Conservation (phyloP, 805 yeast genomes). For the Allodekkera sacchari region DNA sequence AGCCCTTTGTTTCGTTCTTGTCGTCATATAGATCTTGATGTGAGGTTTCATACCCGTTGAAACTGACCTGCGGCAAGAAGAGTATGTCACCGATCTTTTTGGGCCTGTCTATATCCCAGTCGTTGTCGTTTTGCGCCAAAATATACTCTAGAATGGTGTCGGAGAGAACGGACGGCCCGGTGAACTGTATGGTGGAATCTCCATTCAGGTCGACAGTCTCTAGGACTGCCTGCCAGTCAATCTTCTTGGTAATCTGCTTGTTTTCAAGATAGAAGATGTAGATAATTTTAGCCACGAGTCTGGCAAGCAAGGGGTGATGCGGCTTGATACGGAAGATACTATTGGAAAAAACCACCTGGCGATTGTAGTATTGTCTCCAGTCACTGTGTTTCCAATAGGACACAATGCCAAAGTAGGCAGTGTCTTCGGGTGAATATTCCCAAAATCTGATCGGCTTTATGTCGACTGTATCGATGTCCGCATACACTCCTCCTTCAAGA, state of each 20-base stretch:
- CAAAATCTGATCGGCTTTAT: constrained; percentile 35
- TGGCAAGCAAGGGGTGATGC: constrained; percentile 27
- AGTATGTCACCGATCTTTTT: constrained; percentile 22
- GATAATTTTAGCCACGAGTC: constrained; percentile 24
- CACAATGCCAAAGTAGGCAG: constrained; percentile 14
- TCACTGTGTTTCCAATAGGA: constrained; percentile 23
- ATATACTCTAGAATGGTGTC: constrained; percentile 26
- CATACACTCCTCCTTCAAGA: constrained; percentile 52
- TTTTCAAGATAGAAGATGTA: constrained; percentile 19
- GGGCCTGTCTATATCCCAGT: constrained; percentile 23
- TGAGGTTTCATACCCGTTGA: constrained; percentile 19
- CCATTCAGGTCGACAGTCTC: constrained; percentile 25
- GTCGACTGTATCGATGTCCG: constrained; percentile 53
- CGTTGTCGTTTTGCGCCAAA: constrained; percentile 14
- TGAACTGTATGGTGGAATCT: constrained; percentile 26
- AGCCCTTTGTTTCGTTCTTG: constrained; percentile 18
- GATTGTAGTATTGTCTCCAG: constrained; percentile 25
- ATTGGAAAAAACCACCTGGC: constrained; percentile 23
- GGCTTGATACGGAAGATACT: constrained; percentile 22
- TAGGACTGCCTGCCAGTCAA: constrained; percentile 23
- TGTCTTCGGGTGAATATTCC: constrained; percentile 17
- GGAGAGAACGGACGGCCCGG: constrained; percentile 27
- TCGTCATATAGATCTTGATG: constrained; percentile 19
- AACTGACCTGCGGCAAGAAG: constrained; percentile 22
- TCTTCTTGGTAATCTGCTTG: constrained; percentile 13